A percentile compares a stretch with the other conserved stretches of the same genome.
These are phyloP conservation scores for Nephelium lappaceum DNA, from an alignment of 345 rosid species.

Conservation along the genomic window DNA sequence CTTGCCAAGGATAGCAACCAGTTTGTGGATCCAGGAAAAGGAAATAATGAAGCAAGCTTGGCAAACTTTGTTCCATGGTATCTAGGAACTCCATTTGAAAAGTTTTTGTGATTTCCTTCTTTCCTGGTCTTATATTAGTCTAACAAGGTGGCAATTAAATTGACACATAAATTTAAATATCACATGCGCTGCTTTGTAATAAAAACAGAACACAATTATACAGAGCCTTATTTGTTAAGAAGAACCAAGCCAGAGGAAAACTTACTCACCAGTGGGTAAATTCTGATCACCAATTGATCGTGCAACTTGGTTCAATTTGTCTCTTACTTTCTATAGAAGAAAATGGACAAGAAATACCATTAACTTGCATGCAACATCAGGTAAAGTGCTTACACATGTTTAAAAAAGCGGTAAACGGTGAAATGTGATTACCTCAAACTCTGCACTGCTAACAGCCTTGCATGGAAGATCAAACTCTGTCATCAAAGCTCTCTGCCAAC, in stretches of 20 bases:
- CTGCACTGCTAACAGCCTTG: slow-evolving; percentile 61
- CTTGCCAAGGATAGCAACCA: background rate
- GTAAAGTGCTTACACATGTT: background rate
- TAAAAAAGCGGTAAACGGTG: background rate
- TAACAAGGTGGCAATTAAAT: background rate
- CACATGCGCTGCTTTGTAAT: background rate
- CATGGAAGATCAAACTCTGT: slow-evolving; percentile 71
- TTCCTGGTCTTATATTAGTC: background rate
- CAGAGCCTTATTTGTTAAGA: background rate
- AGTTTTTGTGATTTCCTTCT: background rate
- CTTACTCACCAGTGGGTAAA: slow-evolving; percentile 46
- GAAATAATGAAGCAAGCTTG: slow-evolving; percentile 5
- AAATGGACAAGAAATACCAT: background rate
- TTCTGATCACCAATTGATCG: slow-evolving; percentile 48
- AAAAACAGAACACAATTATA: slow-evolving; percentile 2
- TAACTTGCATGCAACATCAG: background rate
- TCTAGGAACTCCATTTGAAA: background rate
- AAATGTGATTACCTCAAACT: slow-evolving; percentile 61
- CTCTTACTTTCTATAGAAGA: slow-evolving; percentile 44
- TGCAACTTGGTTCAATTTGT: slow-evolving; percentile 54
- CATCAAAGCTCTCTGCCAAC: slow-evolving; percentile 59
- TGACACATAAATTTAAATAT: background rate
- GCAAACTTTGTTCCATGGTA: background rate
- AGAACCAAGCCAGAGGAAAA: background rate
- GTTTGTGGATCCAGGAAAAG: background rate